Percentiles rank a stretch among this genome's conserved stretches.
These are phyloP conservation scores for Pyrenophora teres DNA, from an alignment of 2,329 filamentous ascomycete genomes.

Conservation along the genomic window DNA sequence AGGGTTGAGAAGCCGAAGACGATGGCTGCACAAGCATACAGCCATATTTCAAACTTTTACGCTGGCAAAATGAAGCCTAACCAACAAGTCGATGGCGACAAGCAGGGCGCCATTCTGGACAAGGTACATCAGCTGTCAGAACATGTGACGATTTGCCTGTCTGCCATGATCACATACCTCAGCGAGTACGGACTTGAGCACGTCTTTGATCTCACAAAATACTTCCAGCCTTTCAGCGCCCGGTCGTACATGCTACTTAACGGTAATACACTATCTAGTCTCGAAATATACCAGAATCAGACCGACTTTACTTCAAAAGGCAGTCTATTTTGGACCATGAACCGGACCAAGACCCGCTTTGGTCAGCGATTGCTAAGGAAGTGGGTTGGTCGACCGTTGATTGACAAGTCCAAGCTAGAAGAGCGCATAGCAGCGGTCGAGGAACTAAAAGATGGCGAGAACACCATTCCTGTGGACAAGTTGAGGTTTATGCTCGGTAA, in stretches of 20 bases:
- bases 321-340: slow-evolving; percentile 92
- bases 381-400: slow-evolving; percentile 89
- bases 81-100: slow-evolving; percentile 37
- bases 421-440: slow-evolving; percentile 83
- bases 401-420: slow-evolving; percentile 75
- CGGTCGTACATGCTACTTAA: slow-evolving; percentile 95
- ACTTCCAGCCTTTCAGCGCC: slow-evolving; percentile 94
- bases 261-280: slow-evolving; percentile 88
- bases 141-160: slow-evolving; percentile 86
- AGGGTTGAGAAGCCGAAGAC: slow-evolving; percentile 75
- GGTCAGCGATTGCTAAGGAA: slow-evolving; percentile 86
- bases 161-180: slow-evolving; percentile 93
- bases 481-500: slow-evolving; percentile 72
- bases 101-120: slow-evolving; percentile 69
- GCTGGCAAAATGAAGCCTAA: slow-evolving; percentile 74
- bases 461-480: slow-evolving; percentile 71
- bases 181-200: slow-evolving; percentile 92
- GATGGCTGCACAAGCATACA: slow-evolving; percentile 81
- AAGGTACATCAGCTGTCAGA: slow-evolving; percentile 86
- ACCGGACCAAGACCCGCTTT: slow-evolving; percentile 88
- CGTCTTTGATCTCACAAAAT: slow-evolving; percentile 94
- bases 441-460: slow-evolving; percentile 74
- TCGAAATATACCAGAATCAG: slow-evolving; percentile 94
- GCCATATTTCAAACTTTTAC: slow-evolving; percentile 91
- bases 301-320: slow-evolving; percentile 85